Conservation (phyloP, 352 stramenopile genomes). For the Globisporangium radiosum region DNA sequence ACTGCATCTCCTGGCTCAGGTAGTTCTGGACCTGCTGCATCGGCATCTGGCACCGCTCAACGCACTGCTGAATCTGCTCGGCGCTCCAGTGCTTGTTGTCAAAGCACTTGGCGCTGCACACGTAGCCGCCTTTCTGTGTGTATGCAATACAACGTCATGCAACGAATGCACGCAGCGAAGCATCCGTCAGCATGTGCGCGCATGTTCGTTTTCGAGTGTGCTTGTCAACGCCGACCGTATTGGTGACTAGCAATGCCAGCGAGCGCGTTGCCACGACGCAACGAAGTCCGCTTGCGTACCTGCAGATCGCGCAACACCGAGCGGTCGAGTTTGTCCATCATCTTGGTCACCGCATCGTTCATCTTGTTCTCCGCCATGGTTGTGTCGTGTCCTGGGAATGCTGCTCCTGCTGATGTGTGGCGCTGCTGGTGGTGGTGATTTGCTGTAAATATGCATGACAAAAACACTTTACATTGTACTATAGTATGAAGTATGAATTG, state of each 20-base stretch:
- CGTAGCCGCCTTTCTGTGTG: conserved; percentile 66
- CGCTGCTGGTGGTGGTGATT: background rate
- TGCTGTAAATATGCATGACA: no score
- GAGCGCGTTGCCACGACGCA: no score
- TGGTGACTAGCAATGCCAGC: no score
- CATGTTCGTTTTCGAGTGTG: no score
- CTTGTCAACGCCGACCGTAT: no score
- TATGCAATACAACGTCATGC: background rate
- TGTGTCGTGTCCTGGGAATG: background rate
- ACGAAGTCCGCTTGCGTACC: conserved; percentile 15
- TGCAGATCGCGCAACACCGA: conserved; percentile 68
- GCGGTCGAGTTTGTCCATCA: conserved; percentile 81
- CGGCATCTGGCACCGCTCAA: conserved; percentile 82
- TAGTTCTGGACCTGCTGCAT: conserved; percentile 83
- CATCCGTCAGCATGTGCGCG: no score
- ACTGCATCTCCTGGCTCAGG: conserved; percentile 78
- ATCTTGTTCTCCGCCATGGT: conserved; percentile 76
- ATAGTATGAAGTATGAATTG: no score
- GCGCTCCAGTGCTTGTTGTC: conserved; percentile 77
- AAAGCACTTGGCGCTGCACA: conserved; percentile 85
- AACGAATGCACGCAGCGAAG: background rate
- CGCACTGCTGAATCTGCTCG: conserved; percentile 73
- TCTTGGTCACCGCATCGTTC: conserved; percentile 75
- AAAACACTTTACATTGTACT: no score
- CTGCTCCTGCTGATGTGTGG: background rate